Conservation (phyloP, 2,329 filamentous ascomycete species). For the Penicillium sp. region DNA sequence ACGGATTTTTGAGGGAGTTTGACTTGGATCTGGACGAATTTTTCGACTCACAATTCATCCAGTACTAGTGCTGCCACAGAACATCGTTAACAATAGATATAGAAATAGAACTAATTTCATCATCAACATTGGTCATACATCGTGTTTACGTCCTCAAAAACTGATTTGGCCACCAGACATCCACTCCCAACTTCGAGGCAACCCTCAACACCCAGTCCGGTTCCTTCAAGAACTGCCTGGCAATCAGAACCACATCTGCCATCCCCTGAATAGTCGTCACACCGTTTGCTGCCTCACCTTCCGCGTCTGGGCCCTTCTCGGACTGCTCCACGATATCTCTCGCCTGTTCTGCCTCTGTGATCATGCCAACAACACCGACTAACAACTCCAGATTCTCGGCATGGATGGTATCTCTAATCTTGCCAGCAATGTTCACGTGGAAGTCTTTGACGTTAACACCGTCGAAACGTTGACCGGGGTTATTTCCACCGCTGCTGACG, state of each 20-base stretch:
- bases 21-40: neutral
- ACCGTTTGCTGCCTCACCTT: constrained; percentile 15
- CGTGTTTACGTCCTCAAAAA: neutral
- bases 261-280: constrained; percentile 21
- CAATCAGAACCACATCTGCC: constrained; percentile 49
- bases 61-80: neutral
- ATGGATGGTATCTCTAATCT: constrained; percentile 39
- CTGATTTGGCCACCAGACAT: constrained; percentile 47
- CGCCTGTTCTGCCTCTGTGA: constrained; percentile 52
- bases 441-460: constrained; percentile 48
- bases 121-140: neutral
- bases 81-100: no score
- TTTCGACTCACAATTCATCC: neutral
- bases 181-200: constrained; percentile 46
- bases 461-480: constrained; percentile 41
- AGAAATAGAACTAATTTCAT: neutral
- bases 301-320: constrained; percentile 18
- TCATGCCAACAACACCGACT: constrained; percentile 52
- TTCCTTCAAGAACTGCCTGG: constrained; percentile 52
- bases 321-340: constrained; percentile 39
- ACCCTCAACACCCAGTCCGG: constrained; percentile 53
- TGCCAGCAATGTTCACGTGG: constrained; percentile 29
- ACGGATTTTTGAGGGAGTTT: neutral
- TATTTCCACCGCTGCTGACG: constrained; percentile 44
- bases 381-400: constrained; percentile 37